Base-by-base conservation (phyloP, 2,329 filamentous ascomycete genomes). In the Fusarium subglutinans region DNA sequence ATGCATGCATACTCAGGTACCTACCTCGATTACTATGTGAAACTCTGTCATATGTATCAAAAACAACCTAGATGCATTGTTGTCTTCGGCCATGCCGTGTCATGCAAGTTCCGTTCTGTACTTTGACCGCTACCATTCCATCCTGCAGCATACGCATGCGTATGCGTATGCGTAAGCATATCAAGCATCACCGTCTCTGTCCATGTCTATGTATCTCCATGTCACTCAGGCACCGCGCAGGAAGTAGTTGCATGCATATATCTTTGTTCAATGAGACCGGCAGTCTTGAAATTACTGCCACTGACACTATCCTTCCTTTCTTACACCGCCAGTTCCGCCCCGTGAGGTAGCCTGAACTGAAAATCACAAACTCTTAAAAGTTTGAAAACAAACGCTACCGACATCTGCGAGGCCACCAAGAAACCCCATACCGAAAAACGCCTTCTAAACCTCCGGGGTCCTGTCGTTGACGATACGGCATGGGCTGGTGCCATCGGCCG, bases 261-360 rank as follows among this genome's bases (percentile, higher is more conserved):
- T 66, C 43, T 73, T 41, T 66, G 55, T 61, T 74, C 45, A 61
- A 74, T 58, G 68, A 64, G 48, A 60, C 24, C 24, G 35, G 26
- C 64, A 75, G 72, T 70, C 56, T 44, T 70, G 50, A 73, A 70
- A 71, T 54, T 69, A 73, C 66, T 76, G 63, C 63, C 60, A 73
- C 63, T 61, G 50, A 38, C 22, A 58, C 58, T 55, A 64, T 76
- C 47, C 59, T 54, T 73, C 47, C 59, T 54, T 73, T 67, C 63
- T 60, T 75, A 74, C 75, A 77, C 72, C 75, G 74, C 72, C 72
- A 76, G 76, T 77, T 71, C 63, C 57, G 67, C 75, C 69, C 76
- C 76, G 76, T 60, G 76, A 77, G 76, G 76, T 74, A 69, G 63
- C 74, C 63, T 75, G 60, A 73, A 63, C 60, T 62, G 51, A 66